Base-by-base conservation (phyloP, 148 eudicot genomes). In the Fagopyrum tataricum region DNA sequence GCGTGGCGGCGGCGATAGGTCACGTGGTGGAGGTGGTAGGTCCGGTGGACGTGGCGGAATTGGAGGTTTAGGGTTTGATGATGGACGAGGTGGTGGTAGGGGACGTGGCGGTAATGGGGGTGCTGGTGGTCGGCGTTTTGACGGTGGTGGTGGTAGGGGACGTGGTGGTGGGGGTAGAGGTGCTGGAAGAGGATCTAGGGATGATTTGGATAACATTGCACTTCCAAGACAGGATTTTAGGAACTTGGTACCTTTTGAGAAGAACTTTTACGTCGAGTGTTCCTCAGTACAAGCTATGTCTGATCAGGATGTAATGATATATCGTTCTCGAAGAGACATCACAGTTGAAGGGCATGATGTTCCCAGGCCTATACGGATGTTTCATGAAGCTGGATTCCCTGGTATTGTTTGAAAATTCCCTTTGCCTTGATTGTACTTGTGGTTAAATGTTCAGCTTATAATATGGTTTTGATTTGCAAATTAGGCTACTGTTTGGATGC, bases 321-420 rank as follows among this genome's bases (percentile, higher is more conserved):
- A 87, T 81, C 90, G 97, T 18, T 75, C 82, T 43, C 78, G 76
- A 44, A 85, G 94, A 37, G 97, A 95, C 9, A 90, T 95, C 53
- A 88, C 96, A 15, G 89, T 95, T 68, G 92, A 95, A 79, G 99
- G 99, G 64, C 78, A 78, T 39, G 92, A 90, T 84, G 87, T 95
- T 55, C 97, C 99, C 17, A 87, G 76, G 83, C 99, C 99, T 66
- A 78, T 92, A 79, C 78, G 88, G 76, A 75, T 79, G 82, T 95
- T 95, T 78, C 83, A 85, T 20, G 99, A 95, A 73, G 91, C 94
- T 44, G 92, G 87, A 24, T 92, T 95, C 49, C 97, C 99, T 48
- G 97, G 99, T 92, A 92, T 74, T 70, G 20, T 74, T 7, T 62
- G 11, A 42, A 46, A 24, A 24, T 74, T 59, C 31, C 24, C 18